Conservation (phyloP, 164 flowering plant species). For the Cinnamomum chago region DNA sequence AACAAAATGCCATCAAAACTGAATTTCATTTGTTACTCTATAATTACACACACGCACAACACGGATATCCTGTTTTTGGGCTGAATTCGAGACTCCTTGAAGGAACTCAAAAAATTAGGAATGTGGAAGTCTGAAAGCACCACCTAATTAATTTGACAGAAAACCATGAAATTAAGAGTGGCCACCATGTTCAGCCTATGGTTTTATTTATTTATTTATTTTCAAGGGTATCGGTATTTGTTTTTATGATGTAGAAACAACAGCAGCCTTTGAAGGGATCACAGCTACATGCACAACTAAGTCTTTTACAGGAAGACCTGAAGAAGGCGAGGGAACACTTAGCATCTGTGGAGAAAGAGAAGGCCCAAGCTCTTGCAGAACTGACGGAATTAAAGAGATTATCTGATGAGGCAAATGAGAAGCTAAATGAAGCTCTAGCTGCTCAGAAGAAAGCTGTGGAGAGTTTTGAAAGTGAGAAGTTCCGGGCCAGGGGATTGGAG, state of each 20-base stretch:
- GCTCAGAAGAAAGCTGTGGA: conserved; percentile 90
- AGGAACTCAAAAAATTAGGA: background rate
- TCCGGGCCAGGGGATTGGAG: conserved; percentile 83
- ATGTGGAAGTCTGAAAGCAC: background rate
- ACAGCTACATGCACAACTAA: conserved; percentile 64
- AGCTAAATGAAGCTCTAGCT: conserved; percentile 68
- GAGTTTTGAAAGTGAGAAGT: conserved; percentile 80
- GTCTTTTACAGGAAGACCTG: conserved; percentile 62
- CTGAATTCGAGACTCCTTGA: background rate
- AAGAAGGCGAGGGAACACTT: conserved; percentile 74
- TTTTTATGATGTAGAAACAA: conserved; percentile 42
- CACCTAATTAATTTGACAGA: background rate
- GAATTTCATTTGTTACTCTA: background rate
- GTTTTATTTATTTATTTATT: background rate
- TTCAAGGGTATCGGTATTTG: conserved; percentile 4
- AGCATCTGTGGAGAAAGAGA: conserved; percentile 58
- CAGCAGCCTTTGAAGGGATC: conserved; percentile 54
- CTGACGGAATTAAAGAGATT: conserved; percentile 64
- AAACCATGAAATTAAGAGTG: background rate
- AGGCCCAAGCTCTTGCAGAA: conserved; percentile 53
- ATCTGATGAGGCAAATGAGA: conserved; percentile 75
- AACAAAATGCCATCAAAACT: background rate
- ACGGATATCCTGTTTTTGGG: background rate
- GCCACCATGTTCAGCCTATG: background rate
- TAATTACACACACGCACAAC: background rate